Percentiles rank a stretch among this genome's conserved stretches.
These are phyloP conservation scores for Verticillium klebahnii DNA, from an alignment of 2,329 filamentous ascomycete genomes.

Conservation along the genomic window DNA sequence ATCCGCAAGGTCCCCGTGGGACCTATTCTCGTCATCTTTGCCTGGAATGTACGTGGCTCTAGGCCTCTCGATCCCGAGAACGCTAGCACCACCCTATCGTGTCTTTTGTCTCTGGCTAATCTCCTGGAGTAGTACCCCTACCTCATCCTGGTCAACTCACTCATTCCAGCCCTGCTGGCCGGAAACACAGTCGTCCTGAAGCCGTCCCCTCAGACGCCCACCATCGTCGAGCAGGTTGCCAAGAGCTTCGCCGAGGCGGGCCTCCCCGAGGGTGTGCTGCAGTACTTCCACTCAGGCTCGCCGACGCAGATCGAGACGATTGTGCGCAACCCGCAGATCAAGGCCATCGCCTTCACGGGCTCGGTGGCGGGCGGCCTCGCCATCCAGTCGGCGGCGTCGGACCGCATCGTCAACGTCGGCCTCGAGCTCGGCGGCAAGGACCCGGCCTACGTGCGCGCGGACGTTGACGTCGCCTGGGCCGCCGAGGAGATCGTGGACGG, in stretches of 20 bases:
- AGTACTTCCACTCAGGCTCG: slow-evolving; percentile 88
- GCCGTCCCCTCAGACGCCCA: slow-evolving; percentile 91
- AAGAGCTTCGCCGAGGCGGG: slow-evolving; percentile 76
- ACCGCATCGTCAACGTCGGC: slow-evolving; percentile 79
- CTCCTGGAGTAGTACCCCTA: slow-evolving; percentile 72
- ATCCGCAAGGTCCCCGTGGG: slow-evolving; percentile 86
- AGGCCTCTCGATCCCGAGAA: not conserved
- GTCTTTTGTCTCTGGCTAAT: slow-evolving; percentile 6
- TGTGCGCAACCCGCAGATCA: slow-evolving; percentile 70
- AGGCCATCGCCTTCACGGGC: slow-evolving; percentile 87
- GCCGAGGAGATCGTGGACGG: slow-evolving; percentile 94
- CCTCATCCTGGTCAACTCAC: slow-evolving; percentile 85
- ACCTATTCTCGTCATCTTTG: slow-evolving; percentile 83
- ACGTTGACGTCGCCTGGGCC: slow-evolving; percentile 86
- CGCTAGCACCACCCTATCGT: not conserved
- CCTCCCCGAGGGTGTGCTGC: slow-evolving; percentile 76
- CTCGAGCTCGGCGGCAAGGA: slow-evolving; percentile 94
- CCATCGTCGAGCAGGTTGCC: slow-evolving; percentile 78
- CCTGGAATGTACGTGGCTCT: slow-evolving; percentile 76
- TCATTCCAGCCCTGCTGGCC: slow-evolving; percentile 84
- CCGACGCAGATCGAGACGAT: slow-evolving; percentile 72
- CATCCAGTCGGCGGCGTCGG: slow-evolving; percentile 78
- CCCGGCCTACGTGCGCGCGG: slow-evolving; percentile 79
- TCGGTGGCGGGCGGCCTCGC: slow-evolving; percentile 84
- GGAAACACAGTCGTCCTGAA: slow-evolving; percentile 93